Conservation (phyloP, 192 early-diverging fungal genomes). For the Kickxella alabastrina region DNA sequence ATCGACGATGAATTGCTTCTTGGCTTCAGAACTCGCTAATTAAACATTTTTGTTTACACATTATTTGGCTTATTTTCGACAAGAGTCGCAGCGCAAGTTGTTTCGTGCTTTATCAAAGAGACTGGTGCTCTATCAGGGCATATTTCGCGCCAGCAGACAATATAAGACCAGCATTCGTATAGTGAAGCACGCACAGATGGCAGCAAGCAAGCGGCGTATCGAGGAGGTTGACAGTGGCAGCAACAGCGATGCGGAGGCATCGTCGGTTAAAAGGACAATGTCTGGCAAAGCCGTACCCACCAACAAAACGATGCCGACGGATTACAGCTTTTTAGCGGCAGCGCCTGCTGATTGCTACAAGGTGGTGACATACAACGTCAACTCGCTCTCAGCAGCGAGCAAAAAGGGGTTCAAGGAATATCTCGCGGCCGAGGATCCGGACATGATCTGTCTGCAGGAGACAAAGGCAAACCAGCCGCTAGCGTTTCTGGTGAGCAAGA, state of each 20-base stretch:
- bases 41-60: too few species aligned
- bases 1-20: too few species aligned
- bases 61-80: too few species aligned
- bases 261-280: slow-evolving; percentile 13
- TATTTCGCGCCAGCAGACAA: too few species aligned
- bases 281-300: slow-evolving; percentile 29
- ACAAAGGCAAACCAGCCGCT: slow-evolving; percentile 75
- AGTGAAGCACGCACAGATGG: slow-evolving; percentile 8
- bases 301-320: slow-evolving; percentile 65
- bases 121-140: too few species aligned
- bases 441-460: slow-evolving; percentile 81
- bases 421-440: slow-evolving; percentile 71
- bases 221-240: not conserved
- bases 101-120: too few species aligned
- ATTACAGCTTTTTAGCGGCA: slow-evolving; percentile 52
- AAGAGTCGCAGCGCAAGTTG: too few species aligned
- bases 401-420: slow-evolving; percentile 80
- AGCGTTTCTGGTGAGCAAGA: slow-evolving; percentile 55
- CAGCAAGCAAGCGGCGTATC: slow-evolving; percentile 21
- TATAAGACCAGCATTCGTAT: slow-evolving; percentile 6
- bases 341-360: slow-evolving; percentile 55
- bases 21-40: too few species aligned
- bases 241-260: not conserved
- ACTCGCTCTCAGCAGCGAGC: slow-evolving; percentile 62
- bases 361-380: slow-evolving; percentile 77